phyloP scores from a whole-genome alignment of 495 filamentous ascomycete genomes.

The Penicillium salamii region DNA sequence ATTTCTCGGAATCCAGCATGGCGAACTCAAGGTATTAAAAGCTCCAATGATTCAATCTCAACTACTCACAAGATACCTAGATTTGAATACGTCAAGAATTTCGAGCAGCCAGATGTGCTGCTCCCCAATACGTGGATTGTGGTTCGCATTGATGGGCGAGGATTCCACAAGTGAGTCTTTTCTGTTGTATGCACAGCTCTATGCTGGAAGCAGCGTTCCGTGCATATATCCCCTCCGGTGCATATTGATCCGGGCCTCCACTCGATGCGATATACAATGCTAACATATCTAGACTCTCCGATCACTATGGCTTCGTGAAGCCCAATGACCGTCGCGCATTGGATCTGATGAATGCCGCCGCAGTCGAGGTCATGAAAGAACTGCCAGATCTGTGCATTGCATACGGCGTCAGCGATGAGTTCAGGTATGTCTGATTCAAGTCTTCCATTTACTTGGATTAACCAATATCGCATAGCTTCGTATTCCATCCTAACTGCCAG shows the following conservation, averaged over 20 bases:
- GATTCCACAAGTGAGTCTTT: conserved; percentile 77
- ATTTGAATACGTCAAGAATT: conserved; percentile 89
- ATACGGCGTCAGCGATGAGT: conserved; percentile 94
- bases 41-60: background rate
- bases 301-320: conserved; percentile 80
- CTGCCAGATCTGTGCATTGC: conserved; percentile 81
- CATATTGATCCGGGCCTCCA: background rate
- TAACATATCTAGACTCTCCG: conserved; percentile 58
- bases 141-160: conserved; percentile 85
- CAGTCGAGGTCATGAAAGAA: conserved; percentile 76
- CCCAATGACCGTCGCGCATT: conserved; percentile 88
- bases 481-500: conserved; percentile 74
- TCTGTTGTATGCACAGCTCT: no score
- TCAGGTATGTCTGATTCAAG: conserved; percentile 53
- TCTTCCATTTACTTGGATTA: no score
- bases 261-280: background rate
- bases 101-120: conserved; percentile 76
- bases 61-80: conserved; percentile 39
- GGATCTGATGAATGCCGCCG: conserved; percentile 92
- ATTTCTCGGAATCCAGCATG: conserved; percentile 37
- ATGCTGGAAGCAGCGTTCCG: no score
- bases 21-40: conserved; percentile 60
- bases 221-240: no score
- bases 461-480: conserved; percentile 59
- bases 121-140: conserved; percentile 93